Percentiles rank a stretch among this genome's conserved stretches.
Evolutionary conservation across 257 asterid species (phyloP).

Genomic region (Ballota nigra): DNA sequence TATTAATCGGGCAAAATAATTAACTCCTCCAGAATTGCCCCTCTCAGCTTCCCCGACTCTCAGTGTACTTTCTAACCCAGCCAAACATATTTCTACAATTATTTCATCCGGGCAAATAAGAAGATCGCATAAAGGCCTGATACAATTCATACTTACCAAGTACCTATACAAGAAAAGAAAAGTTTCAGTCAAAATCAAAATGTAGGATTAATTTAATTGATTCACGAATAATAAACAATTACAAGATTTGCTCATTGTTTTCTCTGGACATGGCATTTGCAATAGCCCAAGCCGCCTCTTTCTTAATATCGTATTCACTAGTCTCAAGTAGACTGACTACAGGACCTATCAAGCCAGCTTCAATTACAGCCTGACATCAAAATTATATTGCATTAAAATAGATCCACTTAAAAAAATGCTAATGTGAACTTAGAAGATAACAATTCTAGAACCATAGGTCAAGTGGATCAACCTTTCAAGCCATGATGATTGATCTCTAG

Average conservation of each 20-base stretch:
- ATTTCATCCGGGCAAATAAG: conserved; percentile 86
- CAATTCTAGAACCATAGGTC: too few relatives aligned
- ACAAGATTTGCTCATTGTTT: conserved; percentile 79
- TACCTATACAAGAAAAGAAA: conserved; percentile 37
- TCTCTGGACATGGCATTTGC: conserved; percentile 98
- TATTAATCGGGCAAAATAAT: conserved; percentile 64
- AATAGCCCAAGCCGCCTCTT: conserved; percentile 97
- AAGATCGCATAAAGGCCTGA: conserved; percentile 83
- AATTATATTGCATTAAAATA: conserved; percentile 6
- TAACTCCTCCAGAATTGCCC: conserved; percentile 54
- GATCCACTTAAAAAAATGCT: not conserved
- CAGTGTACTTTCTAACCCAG: conserved; percentile 87
- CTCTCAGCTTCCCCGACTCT: conserved; percentile 89
- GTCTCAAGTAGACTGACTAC: conserved; percentile 72
- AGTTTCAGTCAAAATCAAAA: conserved; percentile 6
- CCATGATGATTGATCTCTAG: not conserved
- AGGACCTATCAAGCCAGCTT: conserved; percentile 76
- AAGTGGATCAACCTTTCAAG: not conserved
- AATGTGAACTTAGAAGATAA: not conserved
- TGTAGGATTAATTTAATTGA: not conserved
- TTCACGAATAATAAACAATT: conserved; percentile 8
- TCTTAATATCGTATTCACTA: conserved; percentile 88
- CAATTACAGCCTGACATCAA: conserved; percentile 69
- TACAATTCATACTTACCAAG: conserved; percentile 76
- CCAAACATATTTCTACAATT: conserved; percentile 77